Conservation (phyloP, 2,329 filamentous ascomycete genomes). For the Alternaria postmessia region DNA sequence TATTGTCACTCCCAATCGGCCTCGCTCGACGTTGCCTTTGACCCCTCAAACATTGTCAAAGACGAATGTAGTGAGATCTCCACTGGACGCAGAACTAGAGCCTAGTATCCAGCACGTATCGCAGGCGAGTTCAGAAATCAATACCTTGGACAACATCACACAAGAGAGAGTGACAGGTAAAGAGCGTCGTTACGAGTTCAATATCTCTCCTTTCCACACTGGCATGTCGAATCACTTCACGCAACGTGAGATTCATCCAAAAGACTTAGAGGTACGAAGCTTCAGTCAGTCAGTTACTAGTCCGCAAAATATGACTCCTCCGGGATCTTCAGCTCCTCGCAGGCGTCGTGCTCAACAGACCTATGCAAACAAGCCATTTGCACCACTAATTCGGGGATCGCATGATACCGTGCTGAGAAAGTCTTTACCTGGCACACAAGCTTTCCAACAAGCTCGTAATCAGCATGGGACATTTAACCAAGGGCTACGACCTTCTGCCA, state of each 20-base stretch:
- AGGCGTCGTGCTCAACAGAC: constrained; percentile 8
- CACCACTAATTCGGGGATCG: constrained; percentile 26
- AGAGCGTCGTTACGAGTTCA: neutral
- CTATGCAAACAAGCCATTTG: constrained; percentile 39
- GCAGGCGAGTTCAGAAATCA: neutral
- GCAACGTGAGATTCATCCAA: neutral
- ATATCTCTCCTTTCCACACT: neutral
- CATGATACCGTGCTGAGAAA: constrained; percentile 35
- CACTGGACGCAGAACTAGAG: constrained; percentile 15
- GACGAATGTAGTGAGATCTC: neutral
- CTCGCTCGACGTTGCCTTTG: constrained; percentile 12
- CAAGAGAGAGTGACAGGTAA: neutral
- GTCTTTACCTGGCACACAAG: constrained; percentile 14
- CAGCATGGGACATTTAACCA: constrained; percentile 3
- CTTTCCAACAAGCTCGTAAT: neutral
- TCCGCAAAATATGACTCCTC: neutral
- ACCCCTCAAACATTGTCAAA: constrained; percentile 29
- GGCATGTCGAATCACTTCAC: neutral
- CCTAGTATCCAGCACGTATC: constrained; percentile 16
- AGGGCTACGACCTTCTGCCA: neutral
- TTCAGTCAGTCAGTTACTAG: neutral
- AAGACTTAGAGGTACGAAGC: neutral
- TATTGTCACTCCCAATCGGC: constrained; percentile 2
- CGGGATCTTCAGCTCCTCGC: neutral
- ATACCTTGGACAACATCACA: no score